Percentiles rank a stretch among this genome's conserved stretches.
phyloP scores from a whole-genome alignment of 371 early-diverging fungal species.

The Mortierella sp. region DNA sequence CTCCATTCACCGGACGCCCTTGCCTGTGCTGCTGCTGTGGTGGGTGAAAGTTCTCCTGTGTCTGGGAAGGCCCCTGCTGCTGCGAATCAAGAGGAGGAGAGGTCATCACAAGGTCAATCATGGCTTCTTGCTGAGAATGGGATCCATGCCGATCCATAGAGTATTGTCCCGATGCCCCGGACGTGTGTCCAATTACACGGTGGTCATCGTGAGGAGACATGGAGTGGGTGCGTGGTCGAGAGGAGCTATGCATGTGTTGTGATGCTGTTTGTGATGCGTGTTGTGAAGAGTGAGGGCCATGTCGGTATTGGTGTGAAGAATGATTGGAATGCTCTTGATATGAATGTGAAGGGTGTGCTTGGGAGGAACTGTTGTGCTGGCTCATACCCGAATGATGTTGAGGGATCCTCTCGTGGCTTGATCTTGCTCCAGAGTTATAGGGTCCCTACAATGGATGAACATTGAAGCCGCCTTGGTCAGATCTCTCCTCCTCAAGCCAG shows the following conservation, averaged over 20 bases:
- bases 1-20: slow-evolving; percentile 8
- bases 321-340: neutral
- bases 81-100: slow-evolving; percentile 17
- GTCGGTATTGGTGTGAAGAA: too few species aligned
- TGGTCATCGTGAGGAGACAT: slow-evolving; percentile 43
- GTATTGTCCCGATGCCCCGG: neutral
- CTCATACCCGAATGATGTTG: slow-evolving; percentile 3
- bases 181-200: slow-evolving; percentile 23
- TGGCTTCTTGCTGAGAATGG: slow-evolving; percentile 13
- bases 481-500: too few species aligned
- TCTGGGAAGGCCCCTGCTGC: too few species aligned
- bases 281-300: slow-evolving; percentile 1
- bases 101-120: slow-evolving; percentile 30
- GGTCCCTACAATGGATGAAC: slow-evolving; percentile 1
- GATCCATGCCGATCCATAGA: slow-evolving; percentile 13
- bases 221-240: slow-evolving; percentile 14
- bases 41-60: neutral
- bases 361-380: neutral
- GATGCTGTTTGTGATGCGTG: slow-evolving; percentile 8
- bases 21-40: slow-evolving; percentile 4
- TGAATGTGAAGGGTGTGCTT: neutral
- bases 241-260: slow-evolving; percentile 4
- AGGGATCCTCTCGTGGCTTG: slow-evolving; percentile 17
- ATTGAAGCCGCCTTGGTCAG: too few species aligned
- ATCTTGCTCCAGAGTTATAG: slow-evolving; percentile 8